Evolutionary conservation across 129 eudicot genomes (phyloP).

Genomic region (Chrysanthemum lavandulifolium): DNA sequence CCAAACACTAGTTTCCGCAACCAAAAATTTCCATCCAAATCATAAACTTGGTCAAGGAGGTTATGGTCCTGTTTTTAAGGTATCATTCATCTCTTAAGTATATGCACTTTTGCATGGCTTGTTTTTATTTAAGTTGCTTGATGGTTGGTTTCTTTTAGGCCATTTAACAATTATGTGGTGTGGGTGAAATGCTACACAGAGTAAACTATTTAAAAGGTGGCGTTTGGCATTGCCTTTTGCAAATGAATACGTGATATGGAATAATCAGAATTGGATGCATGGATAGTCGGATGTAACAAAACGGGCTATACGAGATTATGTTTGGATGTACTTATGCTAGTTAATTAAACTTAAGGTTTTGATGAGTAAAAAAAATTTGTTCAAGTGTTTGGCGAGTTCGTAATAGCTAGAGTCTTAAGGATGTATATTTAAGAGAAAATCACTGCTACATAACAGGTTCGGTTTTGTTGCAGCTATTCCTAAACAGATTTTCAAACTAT

Average conservation of each 20-base stretch:
- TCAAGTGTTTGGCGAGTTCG: not conserved
- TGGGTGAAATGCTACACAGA: not conserved
- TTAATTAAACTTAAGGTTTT: too few relatives aligned
- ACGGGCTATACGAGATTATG: too few relatives aligned
- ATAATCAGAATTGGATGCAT: not conserved
- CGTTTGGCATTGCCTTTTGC: too few relatives aligned
- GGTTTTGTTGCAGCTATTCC: too few relatives aligned
- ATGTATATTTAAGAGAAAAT: not conserved
- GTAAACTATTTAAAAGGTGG: not conserved
- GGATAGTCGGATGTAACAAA: too few relatives aligned
- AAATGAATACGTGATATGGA: too few relatives aligned
- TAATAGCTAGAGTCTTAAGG: not conserved
- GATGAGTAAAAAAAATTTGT: too few relatives aligned
- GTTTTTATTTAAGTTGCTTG: not conserved
- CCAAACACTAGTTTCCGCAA: conserved; percentile 60
- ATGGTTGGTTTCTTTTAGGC: not conserved
- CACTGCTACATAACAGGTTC: too few relatives aligned
- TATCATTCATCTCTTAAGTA: conserved; percentile 3
- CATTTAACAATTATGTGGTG: not conserved
- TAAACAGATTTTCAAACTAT: too few relatives aligned
- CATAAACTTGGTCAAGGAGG: conserved; percentile 90
- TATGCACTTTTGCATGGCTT: not conserved
- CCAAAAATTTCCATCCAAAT: conserved; percentile 52
- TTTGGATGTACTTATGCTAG: too few relatives aligned
- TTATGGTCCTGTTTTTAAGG: conserved; percentile 85